phyloP scores from a whole-genome alignment of 1,139 yeast species.

The Taphrina communis region DNA sequence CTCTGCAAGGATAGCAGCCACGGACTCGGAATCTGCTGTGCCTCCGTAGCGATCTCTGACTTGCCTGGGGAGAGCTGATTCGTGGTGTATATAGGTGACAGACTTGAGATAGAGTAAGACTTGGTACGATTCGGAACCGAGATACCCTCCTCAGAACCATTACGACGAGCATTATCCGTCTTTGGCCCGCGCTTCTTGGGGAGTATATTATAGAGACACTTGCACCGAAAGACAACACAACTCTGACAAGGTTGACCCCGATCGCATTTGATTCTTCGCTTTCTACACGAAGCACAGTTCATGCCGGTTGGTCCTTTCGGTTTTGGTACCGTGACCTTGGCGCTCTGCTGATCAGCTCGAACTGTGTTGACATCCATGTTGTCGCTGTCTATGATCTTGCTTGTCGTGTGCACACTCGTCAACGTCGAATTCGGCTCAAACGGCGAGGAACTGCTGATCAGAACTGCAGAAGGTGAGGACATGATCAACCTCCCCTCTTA shows the following conservation, averaged over 20 bases:
- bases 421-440: background rate
- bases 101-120: background rate
- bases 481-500: background rate
- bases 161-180: conserved; percentile 1
- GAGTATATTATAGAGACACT: conserved; percentile 4
- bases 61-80: background rate
- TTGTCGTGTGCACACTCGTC: background rate
- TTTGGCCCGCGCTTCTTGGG: conserved; percentile 12
- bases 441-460: background rate
- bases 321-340: background rate
- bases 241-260: conserved; percentile 15
- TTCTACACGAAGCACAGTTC: conserved; percentile 15
- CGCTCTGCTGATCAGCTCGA: background rate
- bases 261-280: conserved; percentile 12
- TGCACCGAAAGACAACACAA: conserved; percentile 14
- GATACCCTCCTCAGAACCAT: background rate
- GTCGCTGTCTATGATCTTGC: background rate
- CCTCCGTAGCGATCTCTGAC: background rate
- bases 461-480: background rate
- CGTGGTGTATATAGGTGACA: background rate
- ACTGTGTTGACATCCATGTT: background rate
- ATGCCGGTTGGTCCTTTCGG: conserved; percentile 14
- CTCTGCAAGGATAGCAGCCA: conserved; percentile 11
- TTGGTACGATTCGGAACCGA: background rate
- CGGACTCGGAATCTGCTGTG: background rate